phyloP scores from a whole-genome alignment of 1,284 basidiomycete genomes.

The Apiotrichum akiyoshidainum region DNA sequence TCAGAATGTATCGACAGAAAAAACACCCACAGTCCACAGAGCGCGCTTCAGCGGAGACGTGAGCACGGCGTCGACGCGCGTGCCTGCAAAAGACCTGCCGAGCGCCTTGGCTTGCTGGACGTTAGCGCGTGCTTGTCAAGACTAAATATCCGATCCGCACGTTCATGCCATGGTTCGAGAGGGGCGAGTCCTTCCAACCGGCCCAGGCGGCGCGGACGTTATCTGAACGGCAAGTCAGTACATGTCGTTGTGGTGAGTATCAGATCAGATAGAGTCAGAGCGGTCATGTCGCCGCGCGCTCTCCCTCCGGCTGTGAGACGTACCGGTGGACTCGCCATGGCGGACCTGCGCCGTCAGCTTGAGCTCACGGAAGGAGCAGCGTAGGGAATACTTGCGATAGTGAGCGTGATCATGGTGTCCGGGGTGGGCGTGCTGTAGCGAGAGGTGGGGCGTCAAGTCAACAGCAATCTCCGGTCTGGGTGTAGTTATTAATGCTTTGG shows the following conservation, averaged over 20 bases:
- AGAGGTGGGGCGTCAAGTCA: background rate
- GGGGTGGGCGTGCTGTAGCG: too few species aligned
- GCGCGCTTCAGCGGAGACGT: constrained; percentile 78
- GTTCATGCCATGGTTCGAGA: constrained; percentile 77
- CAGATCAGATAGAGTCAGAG: too few species aligned
- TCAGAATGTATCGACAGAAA: constrained; percentile 6
- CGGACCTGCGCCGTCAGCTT: constrained; percentile 57
- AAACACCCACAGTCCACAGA: constrained; percentile 43
- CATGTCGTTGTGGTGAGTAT: background rate
- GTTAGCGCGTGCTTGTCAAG: background rate
- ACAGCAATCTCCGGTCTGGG: background rate
- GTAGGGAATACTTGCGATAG: constrained; percentile 35
- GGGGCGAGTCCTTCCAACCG: constrained; percentile 75
- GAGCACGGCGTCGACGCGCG: constrained; percentile 65
- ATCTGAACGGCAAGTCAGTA: constrained; percentile 26
- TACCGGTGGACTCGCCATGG: constrained; percentile 75
- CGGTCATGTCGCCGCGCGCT: background rate
- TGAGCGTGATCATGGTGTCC: constrained; percentile 50
- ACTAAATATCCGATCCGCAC: constrained; percentile 44
- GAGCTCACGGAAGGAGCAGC: background rate
- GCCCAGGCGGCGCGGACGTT: constrained; percentile 62
- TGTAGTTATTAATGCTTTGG: background rate
- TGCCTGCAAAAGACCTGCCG: constrained; percentile 61
- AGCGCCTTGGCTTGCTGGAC: constrained; percentile 76
- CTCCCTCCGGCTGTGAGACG: constrained; percentile 25